These are phyloP conservation scores for Claviceps maximensis DNA, from an alignment of 2,329 filamentous ascomycete species.

Conservation along the genomic window DNA sequence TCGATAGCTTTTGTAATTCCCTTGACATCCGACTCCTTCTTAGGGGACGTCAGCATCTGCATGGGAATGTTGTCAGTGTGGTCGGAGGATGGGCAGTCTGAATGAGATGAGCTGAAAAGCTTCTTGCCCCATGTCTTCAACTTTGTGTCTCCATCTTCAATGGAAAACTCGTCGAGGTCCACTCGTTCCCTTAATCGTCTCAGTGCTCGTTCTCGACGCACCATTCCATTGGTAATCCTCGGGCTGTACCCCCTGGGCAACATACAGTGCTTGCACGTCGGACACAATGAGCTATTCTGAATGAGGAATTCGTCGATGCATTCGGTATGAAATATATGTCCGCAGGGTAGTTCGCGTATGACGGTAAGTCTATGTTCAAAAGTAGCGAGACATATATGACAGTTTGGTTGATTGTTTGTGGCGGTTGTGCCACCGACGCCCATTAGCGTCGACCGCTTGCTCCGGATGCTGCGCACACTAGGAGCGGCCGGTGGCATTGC, in stretches of 20 bases:
- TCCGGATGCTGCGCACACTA: slow-evolving; percentile 19
- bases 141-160: slow-evolving; percentile 21
- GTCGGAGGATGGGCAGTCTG: slow-evolving; percentile 7
- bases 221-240: slow-evolving; percentile 72
- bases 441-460: slow-evolving; percentile 24
- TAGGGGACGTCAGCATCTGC: slow-evolving; percentile 11
- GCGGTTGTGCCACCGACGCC: slow-evolving; percentile 25
- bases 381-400: slow-evolving; percentile 80
- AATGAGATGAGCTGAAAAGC: slow-evolving; percentile 17
- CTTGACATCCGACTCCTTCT: background rate
- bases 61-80: slow-evolving; percentile 14
- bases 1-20: slow-evolving; percentile 2
- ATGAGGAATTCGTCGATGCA: slow-evolving; percentile 81
- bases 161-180: slow-evolving; percentile 25
- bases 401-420: slow-evolving; percentile 62
- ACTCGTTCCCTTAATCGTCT: slow-evolving; percentile 44
- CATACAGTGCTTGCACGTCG: slow-evolving; percentile 76
- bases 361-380: slow-evolving; percentile 57
- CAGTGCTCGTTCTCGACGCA: slow-evolving; percentile 62
- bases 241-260: slow-evolving; percentile 56
- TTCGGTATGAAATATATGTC: slow-evolving; percentile 84
- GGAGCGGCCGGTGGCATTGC: slow-evolving; percentile 8
- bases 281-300: slow-evolving; percentile 73
- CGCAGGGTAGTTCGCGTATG: slow-evolving; percentile 77
- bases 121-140: slow-evolving; percentile 23